A percentile compares a stretch with the other conserved stretches of the same genome.
These are phyloP conservation scores for Geosmithia putterillii DNA, from an alignment of 2,329 filamentous ascomycete species.

Conservation along the genomic window DNA sequence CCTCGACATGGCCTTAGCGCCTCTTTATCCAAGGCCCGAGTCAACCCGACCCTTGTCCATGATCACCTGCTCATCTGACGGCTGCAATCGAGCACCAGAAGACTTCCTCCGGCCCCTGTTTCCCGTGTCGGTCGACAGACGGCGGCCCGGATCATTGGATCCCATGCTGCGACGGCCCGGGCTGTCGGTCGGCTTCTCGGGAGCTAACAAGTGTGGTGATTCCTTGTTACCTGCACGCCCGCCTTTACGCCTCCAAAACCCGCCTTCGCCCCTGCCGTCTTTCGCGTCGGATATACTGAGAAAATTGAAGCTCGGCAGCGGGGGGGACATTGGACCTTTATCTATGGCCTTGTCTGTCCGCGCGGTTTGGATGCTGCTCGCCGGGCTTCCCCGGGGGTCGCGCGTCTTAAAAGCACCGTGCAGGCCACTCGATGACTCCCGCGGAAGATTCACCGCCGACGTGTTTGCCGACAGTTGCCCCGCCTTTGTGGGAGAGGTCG, in stretches of 20 bases:
- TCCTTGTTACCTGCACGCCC: background rate
- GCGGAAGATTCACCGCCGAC: constrained; percentile 25
- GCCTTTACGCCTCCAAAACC: constrained; percentile 47
- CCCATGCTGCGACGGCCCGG: constrained; percentile 1
- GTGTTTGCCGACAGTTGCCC: constrained; percentile 21
- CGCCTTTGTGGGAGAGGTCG: constrained; percentile 39
- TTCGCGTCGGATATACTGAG: constrained; percentile 19
- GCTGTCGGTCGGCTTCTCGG: background rate
- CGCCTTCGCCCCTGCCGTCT: constrained; percentile 26
- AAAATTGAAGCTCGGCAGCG: constrained; percentile 44
- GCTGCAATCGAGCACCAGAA: background rate
- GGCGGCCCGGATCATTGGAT: background rate
- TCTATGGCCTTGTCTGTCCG: constrained; percentile 11
- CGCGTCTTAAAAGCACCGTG: constrained; percentile 17
- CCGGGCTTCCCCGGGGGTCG: constrained; percentile 22
- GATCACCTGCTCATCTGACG: background rate
- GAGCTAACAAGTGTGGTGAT: background rate
- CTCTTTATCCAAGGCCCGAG: constrained; percentile 19
- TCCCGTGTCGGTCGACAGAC: background rate
- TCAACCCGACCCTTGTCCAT: constrained; percentile 6
- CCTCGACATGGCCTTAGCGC: too few species aligned
- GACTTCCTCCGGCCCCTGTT: background rate
- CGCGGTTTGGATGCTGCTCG: constrained; percentile 16
- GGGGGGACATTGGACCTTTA: constrained; percentile 21
- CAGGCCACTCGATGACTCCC: constrained; percentile 32